Conservation (phyloP, 768 basidiomycete species). For the Cantharellus anzutake region DNA sequence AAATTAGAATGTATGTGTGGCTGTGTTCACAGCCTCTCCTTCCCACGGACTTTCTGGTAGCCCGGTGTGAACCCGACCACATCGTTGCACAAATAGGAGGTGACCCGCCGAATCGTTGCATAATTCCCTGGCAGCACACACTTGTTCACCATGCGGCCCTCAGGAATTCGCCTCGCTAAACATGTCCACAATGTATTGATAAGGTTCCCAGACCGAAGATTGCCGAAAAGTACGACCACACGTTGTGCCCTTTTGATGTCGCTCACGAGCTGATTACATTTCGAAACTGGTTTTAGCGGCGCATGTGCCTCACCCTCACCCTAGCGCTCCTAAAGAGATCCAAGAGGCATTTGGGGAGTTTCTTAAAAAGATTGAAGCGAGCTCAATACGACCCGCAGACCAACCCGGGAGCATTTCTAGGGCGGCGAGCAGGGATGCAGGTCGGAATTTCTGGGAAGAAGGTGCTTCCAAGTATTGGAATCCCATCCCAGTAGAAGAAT, state of each 20-base stretch:
- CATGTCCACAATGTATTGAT: slow-evolving; percentile 41
- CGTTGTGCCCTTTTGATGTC: slow-evolving; percentile 17
- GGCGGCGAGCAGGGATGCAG: slow-evolving; percentile 15
- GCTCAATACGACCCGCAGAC: slow-evolving; percentile 6
- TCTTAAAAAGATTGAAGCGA: slow-evolving; percentile 19
- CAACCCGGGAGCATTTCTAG: neutral
- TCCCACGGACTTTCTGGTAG: too few relatives aligned
- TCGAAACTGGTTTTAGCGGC: slow-evolving; percentile 14
- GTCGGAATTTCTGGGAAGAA: slow-evolving; percentile 30
- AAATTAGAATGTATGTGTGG: neutral
- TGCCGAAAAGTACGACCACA: slow-evolving; percentile 21
- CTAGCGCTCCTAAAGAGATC: slow-evolving; percentile 44
- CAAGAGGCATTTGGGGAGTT: slow-evolving; percentile 31
- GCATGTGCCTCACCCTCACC: slow-evolving; percentile 34
- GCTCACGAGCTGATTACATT: neutral
- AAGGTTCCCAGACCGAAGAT: slow-evolving; percentile 39
- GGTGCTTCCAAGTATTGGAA: slow-evolving; percentile 40
- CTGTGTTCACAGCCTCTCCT: neutral
- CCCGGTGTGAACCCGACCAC: too few relatives aligned
- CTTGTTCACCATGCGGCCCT: too few relatives aligned
- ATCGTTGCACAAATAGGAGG: too few relatives aligned
- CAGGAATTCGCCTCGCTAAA: slow-evolving; percentile 5
- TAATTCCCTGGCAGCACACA: too few relatives aligned
- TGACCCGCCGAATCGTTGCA: too few relatives aligned
- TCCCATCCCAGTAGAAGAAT: slow-evolving; percentile 29